phyloP scores from a whole-genome alignment of 345 rosid genomes.

The Eutrema japonicum region DNA sequence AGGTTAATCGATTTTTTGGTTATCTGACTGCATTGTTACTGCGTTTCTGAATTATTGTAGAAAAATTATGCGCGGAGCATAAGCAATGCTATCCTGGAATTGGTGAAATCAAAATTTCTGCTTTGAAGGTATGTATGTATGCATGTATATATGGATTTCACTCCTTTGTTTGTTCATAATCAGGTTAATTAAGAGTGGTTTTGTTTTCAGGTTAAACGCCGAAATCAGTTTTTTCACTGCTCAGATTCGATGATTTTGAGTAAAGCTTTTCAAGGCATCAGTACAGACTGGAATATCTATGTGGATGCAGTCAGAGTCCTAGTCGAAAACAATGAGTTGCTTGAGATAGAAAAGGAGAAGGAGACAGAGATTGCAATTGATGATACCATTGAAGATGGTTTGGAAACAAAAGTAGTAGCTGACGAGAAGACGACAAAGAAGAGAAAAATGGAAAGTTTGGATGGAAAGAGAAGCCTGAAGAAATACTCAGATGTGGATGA shows the following conservation, averaged over 20 bases:
- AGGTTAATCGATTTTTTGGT: not conserved
- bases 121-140: not conserved
- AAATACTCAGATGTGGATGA: slow-evolving; percentile 28
- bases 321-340: not conserved
- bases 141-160: not conserved
- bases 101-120: not conserved
- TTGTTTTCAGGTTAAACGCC: slow-evolving; percentile 36
- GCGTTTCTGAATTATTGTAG: not conserved
- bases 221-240: slow-evolving; percentile 51
- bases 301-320: slow-evolving; percentile 51
- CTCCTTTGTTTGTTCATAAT: not conserved
- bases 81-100: not conserved
- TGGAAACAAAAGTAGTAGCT: slow-evolving; percentile 5
- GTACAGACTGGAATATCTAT: slow-evolving; percentile 50
- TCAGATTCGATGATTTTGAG: slow-evolving; percentile 53
- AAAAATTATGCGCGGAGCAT: not conserved
- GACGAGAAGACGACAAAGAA: slow-evolving; percentile 19
- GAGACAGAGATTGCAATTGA: not conserved
- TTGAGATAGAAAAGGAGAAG: slow-evolving; percentile 26
- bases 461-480: slow-evolving; percentile 24
- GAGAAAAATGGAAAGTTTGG: slow-evolving; percentile 9
- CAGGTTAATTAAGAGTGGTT: not conserved
- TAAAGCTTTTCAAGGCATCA: slow-evolving; percentile 49
- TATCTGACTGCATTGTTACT: not conserved
- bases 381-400: slow-evolving; percentile 30